Evolutionary conservation across 2,329 filamentous ascomycete genomes (phyloP), one percentile per base, ranked within the genome.

Genomic region (Aspergillus transmontanensis): DNA sequence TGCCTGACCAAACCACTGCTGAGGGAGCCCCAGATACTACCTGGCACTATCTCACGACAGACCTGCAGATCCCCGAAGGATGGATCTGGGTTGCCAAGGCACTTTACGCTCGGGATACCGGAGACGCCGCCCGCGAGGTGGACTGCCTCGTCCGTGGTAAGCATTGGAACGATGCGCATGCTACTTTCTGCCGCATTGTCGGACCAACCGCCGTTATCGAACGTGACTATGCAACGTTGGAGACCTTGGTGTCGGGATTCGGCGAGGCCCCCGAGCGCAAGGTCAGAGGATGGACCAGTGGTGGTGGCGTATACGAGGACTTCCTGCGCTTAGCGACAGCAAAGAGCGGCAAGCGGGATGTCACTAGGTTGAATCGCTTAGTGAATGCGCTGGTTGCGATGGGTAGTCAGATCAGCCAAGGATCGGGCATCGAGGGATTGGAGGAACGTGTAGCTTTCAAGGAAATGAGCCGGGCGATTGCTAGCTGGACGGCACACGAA

Each of bases 61-160:
- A 86, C 36, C 86, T 94, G 59, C 86, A 87, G 66, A 86, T 98
- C 48, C 93, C 94, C 0, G 78, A 84, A 1, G 77, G 85, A 4
- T 96, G 94, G 93, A 84, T 98, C 57, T 96, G 92, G 88, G 87
- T 92, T 64, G 92, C 95, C 21, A 92, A 94, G 73, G 94, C 94
- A 14, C 83, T 94, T 16, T 90, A 90, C 77, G 93, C 93, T 78
- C 90, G 91, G 65, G 89, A 89, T 62, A 87, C 86, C 71, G 87
- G 88, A 66, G 88, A 94, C 74, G 84, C 90, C 12, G 85, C 84
- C 53, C 82, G 83, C 6, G 92, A 97, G 76, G 91, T 94, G 11
- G 85, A 90, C 60, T 95, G 89, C 71, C 87, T 99, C 14, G 85
- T 98, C 63, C 87, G 88, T 56, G 94, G 93, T 2, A 85, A 86